Evolutionary conservation across 2,329 filamentous ascomycete genomes (phyloP).

Genomic region (Pseudocercospora crystallina): DNA sequence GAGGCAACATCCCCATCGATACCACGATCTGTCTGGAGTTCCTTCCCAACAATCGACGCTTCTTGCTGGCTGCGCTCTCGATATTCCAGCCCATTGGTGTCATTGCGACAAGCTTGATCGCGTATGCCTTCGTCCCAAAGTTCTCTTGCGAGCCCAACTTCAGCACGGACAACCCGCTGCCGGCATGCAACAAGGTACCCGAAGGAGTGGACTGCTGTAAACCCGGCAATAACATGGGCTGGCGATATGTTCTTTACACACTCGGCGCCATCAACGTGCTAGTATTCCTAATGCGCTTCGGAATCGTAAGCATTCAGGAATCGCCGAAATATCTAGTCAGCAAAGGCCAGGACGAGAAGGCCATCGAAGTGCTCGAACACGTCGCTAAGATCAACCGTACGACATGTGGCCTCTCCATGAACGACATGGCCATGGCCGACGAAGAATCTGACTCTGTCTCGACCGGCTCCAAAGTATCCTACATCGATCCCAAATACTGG

Average conservation of each 20-base stretch:
- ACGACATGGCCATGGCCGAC: conserved; percentile 39
- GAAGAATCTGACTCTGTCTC: conserved; percentile 3
- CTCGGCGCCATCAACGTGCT: conserved; percentile 42
- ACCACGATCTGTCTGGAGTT: conserved; percentile 59
- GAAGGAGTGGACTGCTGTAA: conserved; percentile 38
- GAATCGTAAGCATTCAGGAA: conserved; percentile 57
- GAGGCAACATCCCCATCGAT: conserved; percentile 58
- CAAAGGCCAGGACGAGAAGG: conserved; percentile 52
- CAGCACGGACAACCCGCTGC: conserved; percentile 41
- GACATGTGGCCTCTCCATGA: conserved; percentile 35
- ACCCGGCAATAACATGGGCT: conserved; percentile 44
- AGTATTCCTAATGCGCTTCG: conserved; percentile 54
- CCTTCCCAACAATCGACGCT: conserved; percentile 53
- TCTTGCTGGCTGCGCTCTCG: conserved; percentile 54
- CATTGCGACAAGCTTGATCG: conserved; percentile 51
- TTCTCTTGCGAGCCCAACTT: conserved; percentile 55
- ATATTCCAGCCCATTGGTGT: conserved; percentile 59
- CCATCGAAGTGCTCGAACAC: conserved; percentile 47
- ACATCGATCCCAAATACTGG: conserved; percentile 11
- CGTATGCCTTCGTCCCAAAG: conserved; percentile 54
- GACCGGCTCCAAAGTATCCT: conserved; percentile 1
- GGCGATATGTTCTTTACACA: conserved; percentile 46
- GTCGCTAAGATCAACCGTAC: conserved; percentile 46
- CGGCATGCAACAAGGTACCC: conserved; percentile 43
- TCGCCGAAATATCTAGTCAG: conserved; percentile 61